Evolutionary conservation across 495 filamentous ascomycete species (phyloP), one percentile per base, ranked within the genome.

Genomic region (Podospora tetraspora): DNA sequence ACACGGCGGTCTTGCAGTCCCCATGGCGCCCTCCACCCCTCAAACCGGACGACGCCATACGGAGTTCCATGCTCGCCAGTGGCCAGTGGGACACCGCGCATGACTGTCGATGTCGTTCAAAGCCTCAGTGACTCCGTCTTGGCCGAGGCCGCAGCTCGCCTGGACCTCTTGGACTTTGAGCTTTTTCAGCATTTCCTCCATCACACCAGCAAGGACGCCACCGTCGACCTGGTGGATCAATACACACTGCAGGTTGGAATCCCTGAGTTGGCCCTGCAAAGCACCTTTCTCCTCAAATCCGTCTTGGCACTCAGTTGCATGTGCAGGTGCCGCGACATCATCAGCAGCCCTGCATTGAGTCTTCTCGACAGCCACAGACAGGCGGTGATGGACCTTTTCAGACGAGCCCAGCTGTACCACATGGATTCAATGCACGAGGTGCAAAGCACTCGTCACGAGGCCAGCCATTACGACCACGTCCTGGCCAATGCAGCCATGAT

Each of bases 401-500:
- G 67, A 2, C 67, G 80, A 2, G 78, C 76, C 12, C 69, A 81
- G 62, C 58, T 32, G 30, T 77, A 79, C 66, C 79, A 82, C 57
- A 74, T 70, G 63, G 73, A 73, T 22, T 79, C 79, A 0, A 69
- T 82, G 11, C 73, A 63, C 5, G 70, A 77, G 29, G 75, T 80
- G 9, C 76, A 78, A 63, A 69, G 66, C 0, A 63, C 73, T 0
- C 70, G 80, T 22, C 72, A 71, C 6, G 69, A 76, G 27, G 12
- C 63, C 24, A 63, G 69, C 19, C 73, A 77, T 4, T 74, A 76
- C 13, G 79, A 82, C 68, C 64, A 74, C 61, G 68, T 81, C 4
- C 77, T 83, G 8, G 79, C 79, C 19, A 83, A 81, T 65, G 79
- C 81, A 1, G 78, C 79, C 10, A 70, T 83, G 71, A 83, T 83